Conservation (phyloP, 2,329 filamentous ascomycete genomes). For the Colletotrichum liaoningense region DNA sequence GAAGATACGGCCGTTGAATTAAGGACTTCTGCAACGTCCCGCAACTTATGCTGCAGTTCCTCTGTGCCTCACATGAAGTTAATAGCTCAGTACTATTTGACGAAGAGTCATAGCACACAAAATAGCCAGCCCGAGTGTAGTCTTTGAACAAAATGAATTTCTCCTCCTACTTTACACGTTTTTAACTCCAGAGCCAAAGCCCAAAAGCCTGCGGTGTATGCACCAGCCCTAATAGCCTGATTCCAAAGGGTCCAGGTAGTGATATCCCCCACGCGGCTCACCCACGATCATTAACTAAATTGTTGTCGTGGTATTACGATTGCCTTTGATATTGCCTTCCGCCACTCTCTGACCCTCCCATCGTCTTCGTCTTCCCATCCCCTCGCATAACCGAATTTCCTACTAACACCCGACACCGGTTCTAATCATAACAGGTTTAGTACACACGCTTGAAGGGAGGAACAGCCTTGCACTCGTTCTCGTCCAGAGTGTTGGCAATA, state of each 20-base stretch:
- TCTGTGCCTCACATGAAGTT: background rate
- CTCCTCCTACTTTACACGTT: slow-evolving; percentile 35
- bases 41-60: background rate
- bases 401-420: slow-evolving; percentile 29
- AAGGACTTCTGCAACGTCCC: background rate
- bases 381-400: slow-evolving; percentile 6
- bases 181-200: slow-evolving; percentile 36
- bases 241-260: slow-evolving; percentile 13
- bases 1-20: background rate
- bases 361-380: background rate
- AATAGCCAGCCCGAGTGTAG: background rate
- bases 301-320: slow-evolving; percentile 31
- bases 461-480: slow-evolving; percentile 95
- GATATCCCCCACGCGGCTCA: slow-evolving; percentile 10
- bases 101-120: background rate
- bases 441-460: slow-evolving; percentile 97
- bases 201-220: slow-evolving; percentile 30
- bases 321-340: slow-evolving; percentile 11
- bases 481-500: slow-evolving; percentile 85
- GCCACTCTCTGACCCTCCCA: background rate
- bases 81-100: background rate
- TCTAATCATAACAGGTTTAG: slow-evolving; percentile 58
- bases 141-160: slow-evolving; percentile 35
- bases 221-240: slow-evolving; percentile 21
- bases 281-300: slow-evolving; percentile 29